Percentiles rank a stretch among this genome's conserved stretches.
phyloP scores from a whole-genome alignment of 1,284 basidiomycete genomes.

The Ceraceosorus bombacis region DNA sequence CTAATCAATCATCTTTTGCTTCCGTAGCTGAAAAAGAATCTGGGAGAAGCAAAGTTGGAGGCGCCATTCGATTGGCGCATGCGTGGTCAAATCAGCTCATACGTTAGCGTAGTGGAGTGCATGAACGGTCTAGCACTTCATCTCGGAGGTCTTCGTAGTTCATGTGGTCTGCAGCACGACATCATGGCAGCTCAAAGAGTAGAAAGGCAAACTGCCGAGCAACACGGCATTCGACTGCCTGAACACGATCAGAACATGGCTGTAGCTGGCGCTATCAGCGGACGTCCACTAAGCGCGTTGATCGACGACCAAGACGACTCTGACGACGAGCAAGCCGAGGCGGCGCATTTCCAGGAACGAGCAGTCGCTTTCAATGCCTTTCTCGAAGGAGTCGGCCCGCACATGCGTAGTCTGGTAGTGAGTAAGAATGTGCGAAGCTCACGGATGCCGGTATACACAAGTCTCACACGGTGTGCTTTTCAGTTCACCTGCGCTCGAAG shows the following conservation, averaged over 20 bases:
- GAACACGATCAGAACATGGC: not conserved
- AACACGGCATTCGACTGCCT: not conserved
- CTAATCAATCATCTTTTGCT: not conserved
- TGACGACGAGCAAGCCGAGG: not conserved
- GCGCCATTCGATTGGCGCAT: conserved; percentile 33
- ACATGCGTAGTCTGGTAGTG: conserved; percentile 36
- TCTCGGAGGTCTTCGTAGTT: conserved; percentile 35
- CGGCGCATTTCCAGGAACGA: conserved; percentile 2
- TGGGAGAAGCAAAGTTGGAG: conserved; percentile 39
- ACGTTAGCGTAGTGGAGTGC: conserved; percentile 31
- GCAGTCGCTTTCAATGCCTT: conserved; percentile 29
- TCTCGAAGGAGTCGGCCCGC: conserved; percentile 36
- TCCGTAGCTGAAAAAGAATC: conserved; percentile 34
- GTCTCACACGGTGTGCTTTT: no score
- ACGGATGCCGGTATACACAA: not conserved
- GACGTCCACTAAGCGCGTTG: not conserved
- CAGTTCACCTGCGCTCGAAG: conserved; percentile 35
- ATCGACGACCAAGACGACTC: not conserved
- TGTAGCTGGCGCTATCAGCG: not conserved
- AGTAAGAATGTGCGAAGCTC: not conserved
- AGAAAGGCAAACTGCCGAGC: not conserved
- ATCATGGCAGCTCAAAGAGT: conserved; percentile 24
- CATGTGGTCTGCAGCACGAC: conserved; percentile 38
- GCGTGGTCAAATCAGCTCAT: conserved; percentile 26
- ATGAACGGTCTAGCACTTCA: conserved; percentile 42